Base-by-base conservation (phyloP, 2,329 filamentous ascomycete genomes). In the Cordyceps cicadae region DNA sequence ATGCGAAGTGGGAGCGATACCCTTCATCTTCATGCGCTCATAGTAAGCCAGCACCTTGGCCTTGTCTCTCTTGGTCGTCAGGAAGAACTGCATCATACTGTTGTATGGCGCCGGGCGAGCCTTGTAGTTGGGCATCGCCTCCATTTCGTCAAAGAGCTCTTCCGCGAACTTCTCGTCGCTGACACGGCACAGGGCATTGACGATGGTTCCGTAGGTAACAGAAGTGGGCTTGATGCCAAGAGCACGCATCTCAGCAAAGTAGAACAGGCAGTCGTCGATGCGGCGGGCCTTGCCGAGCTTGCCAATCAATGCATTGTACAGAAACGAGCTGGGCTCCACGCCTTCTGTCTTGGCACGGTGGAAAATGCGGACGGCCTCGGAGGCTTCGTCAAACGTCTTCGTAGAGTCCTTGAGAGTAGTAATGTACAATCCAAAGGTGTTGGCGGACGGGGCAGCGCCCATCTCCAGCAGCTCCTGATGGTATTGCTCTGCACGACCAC, bases 61-160 rank as follows among this genome's bases (percentile, higher is more conserved):
- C 77, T 94, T 93, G 74, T 99, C 93, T 58, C 92, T 90, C 84
- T 97, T 97, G 60, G 93, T 97, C 61, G 90, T 96, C 67, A 97
- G 81, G 84, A 97, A 99, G 78, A 96, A 97, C 73, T 99, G 94
- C 86, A 99, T 99, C 87, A 99, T 89, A 75, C 91, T 96, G 80
- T 99, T 97, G 81, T 99, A 99, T 0, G 94, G 94, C 26, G 94
- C 94, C 29, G 94, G 92, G 11, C 94, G 88, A 46, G 94, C 91
- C 80, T 97, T 97, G 84, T 99, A 99, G 79, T 99, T 99, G 61
- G 92, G 88, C 88, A 96, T 96, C 52, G 88, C 86, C 79, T 99
- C 94, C 94, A 99, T 99, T 78, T 99, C 94, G 70, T 97, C 92
- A 70, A 99, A 99, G 68, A 97, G 85, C 75, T 97, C 92, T 71